These are phyloP conservation scores for Paraconiothyrium brasiliense DNA, from an alignment of 2,329 filamentous ascomycete species.

Conservation along the genomic window DNA sequence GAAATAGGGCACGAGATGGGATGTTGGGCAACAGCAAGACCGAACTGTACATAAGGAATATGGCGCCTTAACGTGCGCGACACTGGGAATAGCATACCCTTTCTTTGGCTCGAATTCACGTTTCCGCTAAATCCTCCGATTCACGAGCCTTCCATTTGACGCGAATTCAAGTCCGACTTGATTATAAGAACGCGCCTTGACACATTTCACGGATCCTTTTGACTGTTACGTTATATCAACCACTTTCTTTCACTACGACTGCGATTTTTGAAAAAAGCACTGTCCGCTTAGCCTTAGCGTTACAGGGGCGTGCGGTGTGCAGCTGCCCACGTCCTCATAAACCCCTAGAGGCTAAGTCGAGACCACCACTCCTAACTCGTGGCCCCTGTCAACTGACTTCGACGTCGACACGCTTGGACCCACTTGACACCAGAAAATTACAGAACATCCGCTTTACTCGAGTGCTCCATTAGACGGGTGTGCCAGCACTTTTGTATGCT, in stretches of 20 bases:
- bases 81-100: slow-evolving; percentile 11
- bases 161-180: too few species aligned
- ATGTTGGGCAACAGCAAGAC: slow-evolving; percentile 1
- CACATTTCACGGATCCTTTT: too few species aligned
- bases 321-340: not conserved
- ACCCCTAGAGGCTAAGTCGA: not conserved
- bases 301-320: not conserved
- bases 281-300: not conserved
- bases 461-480: not conserved
- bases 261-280: not conserved
- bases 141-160: not conserved
- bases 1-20: slow-evolving; percentile 57
- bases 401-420: not conserved
- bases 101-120: slow-evolving; percentile 3
- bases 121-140: not conserved
- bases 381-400: not conserved
- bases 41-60: slow-evolving; percentile 14
- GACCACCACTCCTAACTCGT: not conserved
- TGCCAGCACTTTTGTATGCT: not conserved
- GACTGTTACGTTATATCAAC: too few species aligned
- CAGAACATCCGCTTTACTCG: not conserved
- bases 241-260: not conserved
- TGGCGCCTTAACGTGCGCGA: not conserved
- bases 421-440: not conserved
- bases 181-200: too few species aligned